These are phyloP conservation scores for Phylloporus arenicola DNA, from an alignment of 768 basidiomycete species.

Conservation along the genomic window DNA sequence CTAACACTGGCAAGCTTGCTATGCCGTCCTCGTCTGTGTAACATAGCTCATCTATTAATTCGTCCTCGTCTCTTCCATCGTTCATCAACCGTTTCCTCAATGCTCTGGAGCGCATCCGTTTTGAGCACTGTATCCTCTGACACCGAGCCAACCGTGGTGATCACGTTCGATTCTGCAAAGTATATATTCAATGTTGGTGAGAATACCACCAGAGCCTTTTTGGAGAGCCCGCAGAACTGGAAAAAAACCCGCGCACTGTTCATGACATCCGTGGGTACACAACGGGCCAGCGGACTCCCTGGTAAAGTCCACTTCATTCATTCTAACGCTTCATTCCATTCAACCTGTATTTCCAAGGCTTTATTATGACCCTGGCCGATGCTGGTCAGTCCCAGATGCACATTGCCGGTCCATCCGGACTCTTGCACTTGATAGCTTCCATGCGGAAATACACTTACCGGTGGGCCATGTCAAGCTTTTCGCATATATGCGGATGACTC, in stretches of 20 bases:
- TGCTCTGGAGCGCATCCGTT: constrained; percentile 63
- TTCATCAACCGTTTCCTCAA: constrained; percentile 16
- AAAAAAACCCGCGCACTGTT: constrained; percentile 68
- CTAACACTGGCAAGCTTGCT: no score
- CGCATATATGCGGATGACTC: background rate
- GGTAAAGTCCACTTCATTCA: constrained; percentile 40
- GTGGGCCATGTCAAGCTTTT: constrained; percentile 32
- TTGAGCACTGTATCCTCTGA: constrained; percentile 61
- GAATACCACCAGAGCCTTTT: constrained; percentile 67
- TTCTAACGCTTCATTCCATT: background rate
- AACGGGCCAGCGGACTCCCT: constrained; percentile 65
- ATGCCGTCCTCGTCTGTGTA: no score
- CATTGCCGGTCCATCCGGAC: constrained; percentile 67
- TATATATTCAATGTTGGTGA: constrained; percentile 90
- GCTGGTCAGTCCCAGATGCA: constrained; percentile 50
- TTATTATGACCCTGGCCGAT: constrained; percentile 80
- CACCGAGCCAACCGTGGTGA: constrained; percentile 71
- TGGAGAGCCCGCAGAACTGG: constrained; percentile 63
- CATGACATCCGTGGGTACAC: constrained; percentile 58
- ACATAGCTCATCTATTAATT: no score
- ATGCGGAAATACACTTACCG: constrained; percentile 64
- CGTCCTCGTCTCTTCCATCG: constrained; percentile 14
- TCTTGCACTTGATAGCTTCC: constrained; percentile 64
- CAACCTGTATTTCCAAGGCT: constrained; percentile 37
- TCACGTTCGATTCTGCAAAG: constrained; percentile 72